Evolutionary conservation across 495 filamentous ascomycete genomes (phyloP), one percentile per base, ranked within the genome.

Genomic region (Penicillium salamii): DNA sequence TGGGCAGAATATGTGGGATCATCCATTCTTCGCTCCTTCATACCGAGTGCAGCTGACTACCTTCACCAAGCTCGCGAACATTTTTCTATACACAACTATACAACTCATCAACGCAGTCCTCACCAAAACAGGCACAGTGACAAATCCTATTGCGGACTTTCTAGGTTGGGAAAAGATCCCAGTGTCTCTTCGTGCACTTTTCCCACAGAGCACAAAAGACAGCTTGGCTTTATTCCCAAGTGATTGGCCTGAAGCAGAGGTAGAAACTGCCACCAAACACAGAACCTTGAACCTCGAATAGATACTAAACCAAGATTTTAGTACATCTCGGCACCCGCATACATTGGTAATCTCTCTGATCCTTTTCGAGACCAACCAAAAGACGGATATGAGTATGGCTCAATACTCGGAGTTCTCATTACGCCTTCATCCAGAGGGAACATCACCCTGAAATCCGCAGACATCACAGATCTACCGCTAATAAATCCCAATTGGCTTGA

Each of bases 161-260:
- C 7, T 38, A 2, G 35, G 15, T 8, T 38, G 35, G 35, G 35
- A 38, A 38, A 38, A 38, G 12, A 19, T 38, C 7, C 35, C 35
- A 15, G 20, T 7, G 17, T 3, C 8, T 1, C 20, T 7, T 32
- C 35, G 35, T 9, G 8, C 35, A 8, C 13, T 9, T 19, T 38
- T 32, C 12, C 11, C 17, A 19, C 14, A 18, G 20, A 8, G 5
- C 5, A 38, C 14, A 19, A 15, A 4, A 2, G 6, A 38, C 3
- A 32, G 24, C 5, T 20, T 46, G 5, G 31, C 32, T 1, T 3
- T 14, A 9, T 37, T 24, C 15, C 43, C 43, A 1, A 7, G 11
- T 1, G 78, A 82, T 51, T 81, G 77, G 77, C 79, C 78, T 0
- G 78, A 83, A 40, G 46, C 79, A 9, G 77, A 81, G 29, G 29